Percentiles rank a stretch among this genome's conserved stretches.
Conservation (phyloP, 2,329 filamentous ascomycete species). For the Dothistroma pini region DNA sequence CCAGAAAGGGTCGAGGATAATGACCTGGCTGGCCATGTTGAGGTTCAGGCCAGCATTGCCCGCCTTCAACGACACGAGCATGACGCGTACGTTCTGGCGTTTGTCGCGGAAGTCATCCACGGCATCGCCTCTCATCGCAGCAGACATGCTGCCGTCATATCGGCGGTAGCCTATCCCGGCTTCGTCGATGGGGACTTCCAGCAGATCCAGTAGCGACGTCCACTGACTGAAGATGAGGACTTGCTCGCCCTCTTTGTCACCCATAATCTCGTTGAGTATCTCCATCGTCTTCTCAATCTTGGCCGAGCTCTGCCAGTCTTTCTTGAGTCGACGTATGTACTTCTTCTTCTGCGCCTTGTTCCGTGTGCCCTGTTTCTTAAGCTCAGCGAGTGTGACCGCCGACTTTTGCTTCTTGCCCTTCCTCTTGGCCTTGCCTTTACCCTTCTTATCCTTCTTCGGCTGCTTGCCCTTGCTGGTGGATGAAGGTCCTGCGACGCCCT, state of each 20-base stretch:
- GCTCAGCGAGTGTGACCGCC: constrained; percentile 54
- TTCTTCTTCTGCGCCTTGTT: constrained; percentile 62
- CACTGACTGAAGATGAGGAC: constrained; percentile 81
- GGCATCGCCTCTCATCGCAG: constrained; percentile 61
- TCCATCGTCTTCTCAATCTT: constrained; percentile 69
- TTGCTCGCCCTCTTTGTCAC: constrained; percentile 59
- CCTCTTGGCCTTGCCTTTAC: constrained; percentile 38
- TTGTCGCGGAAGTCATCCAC: constrained; percentile 65
- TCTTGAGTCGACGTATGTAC: constrained; percentile 66
- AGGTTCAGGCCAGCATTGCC: constrained; percentile 86
- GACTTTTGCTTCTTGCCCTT: constrained; percentile 33
- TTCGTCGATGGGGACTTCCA: constrained; percentile 67
- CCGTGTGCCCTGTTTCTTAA: constrained; percentile 64
- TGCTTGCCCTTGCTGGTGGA: constrained; percentile 15
- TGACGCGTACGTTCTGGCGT: constrained; percentile 56
- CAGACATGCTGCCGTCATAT: constrained; percentile 73
- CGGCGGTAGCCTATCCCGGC: constrained; percentile 59
- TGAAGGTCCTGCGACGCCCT: constrained; percentile 14
- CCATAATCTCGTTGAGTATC: constrained; percentile 53
- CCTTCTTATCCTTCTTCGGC: constrained; percentile 8
- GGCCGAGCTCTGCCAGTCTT: constrained; percentile 68
- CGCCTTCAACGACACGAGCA: constrained; percentile 75
- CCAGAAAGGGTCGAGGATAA: constrained; percentile 92
- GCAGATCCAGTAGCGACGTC: constrained; percentile 71
- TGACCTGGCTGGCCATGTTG: constrained; percentile 75